Base-by-base conservation (phyloP, 345 rosid species). In the Lepidium sativum region DNA sequence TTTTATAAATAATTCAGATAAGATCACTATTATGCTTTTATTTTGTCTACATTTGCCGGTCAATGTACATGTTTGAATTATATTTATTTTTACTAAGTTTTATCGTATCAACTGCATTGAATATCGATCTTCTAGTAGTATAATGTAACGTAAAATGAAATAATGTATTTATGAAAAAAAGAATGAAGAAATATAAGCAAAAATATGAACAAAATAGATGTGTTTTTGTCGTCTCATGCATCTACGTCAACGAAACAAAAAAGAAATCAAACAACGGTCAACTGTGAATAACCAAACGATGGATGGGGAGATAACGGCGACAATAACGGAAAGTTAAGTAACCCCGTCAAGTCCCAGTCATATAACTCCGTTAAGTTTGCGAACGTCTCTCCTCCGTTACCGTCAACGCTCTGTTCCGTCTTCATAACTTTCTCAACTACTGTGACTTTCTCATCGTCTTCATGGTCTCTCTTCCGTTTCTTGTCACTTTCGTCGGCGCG, bases 271-370 rank as follows among this genome's bases (percentile, higher is more conserved):
- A 56, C 65, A 56, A 35, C 76, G 48, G 76, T 65, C 71, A 72
- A 58, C 34, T 58, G 71, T 11, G 71, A 37, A 66, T 25, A 65
- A 27, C 62, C 54, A 72, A 72, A 59, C 20, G 62, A 23, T 8
- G 67, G 56, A 29, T 59, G 71, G 37, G 83, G 86, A 38, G 87
- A 78, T 73, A 80, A 78, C 84, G 91, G 91, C 73, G 91, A 81
- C n/a, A 79, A 33, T 6, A 34, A 62, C 34, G 92, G 88, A 12
- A 65, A 51, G 78, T 76, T 70, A 35, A 81, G 74, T n/a, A 79
- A 64, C 60, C 75, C 88, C 55, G 76, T 79, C n/a, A 37, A 61
- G 9, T 80, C 82, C 38, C 65, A 45, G 64, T 77, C 84, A 58
- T 68, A 71, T 23, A 77, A 23, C 8, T 67, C 77, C 54, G 54